phyloP scores from a whole-genome alignment of 2,329 filamentous ascomycete species.

The Exophiala xenobiotica region DNA sequence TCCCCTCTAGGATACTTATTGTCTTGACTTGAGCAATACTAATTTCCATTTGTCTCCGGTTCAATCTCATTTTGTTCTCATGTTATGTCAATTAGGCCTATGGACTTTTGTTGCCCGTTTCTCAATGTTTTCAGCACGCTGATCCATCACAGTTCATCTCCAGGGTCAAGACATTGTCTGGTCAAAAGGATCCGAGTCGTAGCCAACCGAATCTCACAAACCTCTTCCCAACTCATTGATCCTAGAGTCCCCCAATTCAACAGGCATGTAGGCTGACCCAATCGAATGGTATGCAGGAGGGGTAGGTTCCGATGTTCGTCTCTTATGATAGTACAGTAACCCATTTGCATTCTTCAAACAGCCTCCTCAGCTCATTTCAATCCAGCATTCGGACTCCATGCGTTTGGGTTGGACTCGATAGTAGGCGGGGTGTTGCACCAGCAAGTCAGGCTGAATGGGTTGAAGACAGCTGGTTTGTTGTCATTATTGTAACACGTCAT shows the following conservation, averaged over 20 bases:
- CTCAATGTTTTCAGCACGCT: no score
- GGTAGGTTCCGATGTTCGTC: not conserved
- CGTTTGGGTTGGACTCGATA: conserved; percentile 20
- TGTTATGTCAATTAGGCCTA: no score
- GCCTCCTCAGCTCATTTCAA: not conserved
- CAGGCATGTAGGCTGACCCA: not conserved
- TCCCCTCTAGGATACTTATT: not conserved
- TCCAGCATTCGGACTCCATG: conserved; percentile 13
- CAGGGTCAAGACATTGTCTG: not conserved
- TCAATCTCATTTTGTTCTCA: no score
- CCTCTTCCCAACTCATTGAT: not conserved
- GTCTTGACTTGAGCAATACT: not conserved
- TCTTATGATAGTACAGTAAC: not conserved
- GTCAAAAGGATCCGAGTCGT: not conserved
- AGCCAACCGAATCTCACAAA: not conserved
- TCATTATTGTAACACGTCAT: conserved; percentile 27
- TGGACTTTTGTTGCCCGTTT: no score
- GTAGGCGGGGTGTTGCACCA: conserved; percentile 23
- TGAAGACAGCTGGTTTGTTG: conserved; percentile 23
- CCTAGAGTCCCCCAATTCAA: not conserved
- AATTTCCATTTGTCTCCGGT: not conserved
- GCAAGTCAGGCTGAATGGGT: conserved; percentile 27
- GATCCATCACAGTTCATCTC: no score
- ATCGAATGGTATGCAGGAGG: not conserved
- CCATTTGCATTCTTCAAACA: not conserved